These are phyloP conservation scores for Phytophthora chlamydospora DNA, from an alignment of 352 stramenopile genomes.

Conservation along the genomic window DNA sequence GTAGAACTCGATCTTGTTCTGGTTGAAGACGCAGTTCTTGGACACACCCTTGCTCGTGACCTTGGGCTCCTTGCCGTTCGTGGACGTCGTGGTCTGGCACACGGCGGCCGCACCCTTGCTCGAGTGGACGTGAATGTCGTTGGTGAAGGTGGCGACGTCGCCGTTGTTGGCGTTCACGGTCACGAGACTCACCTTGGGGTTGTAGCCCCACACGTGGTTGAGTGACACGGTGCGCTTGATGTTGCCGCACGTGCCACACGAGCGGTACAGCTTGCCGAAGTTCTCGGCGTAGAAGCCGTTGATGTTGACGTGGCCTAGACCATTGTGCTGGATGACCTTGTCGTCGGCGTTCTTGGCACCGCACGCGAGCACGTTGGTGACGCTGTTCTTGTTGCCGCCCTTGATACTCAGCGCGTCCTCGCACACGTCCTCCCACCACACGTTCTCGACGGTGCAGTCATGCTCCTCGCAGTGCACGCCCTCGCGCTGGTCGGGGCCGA, in stretches of 20 bases:
- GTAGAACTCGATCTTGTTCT: conserved; percentile 41
- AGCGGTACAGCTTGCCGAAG: conserved; percentile 13
- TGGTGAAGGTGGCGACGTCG: conserved; percentile 39
- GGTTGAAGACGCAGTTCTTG: conserved; percentile 43
- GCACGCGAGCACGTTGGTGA: conserved; percentile 37
- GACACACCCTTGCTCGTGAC: conserved; percentile 30
- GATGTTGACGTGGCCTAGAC: conserved; percentile 35
- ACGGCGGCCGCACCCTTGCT: conserved; percentile 31
- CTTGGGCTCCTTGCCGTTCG: conserved; percentile 33
- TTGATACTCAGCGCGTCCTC: conserved; percentile 49
- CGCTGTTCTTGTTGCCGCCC: conserved; percentile 40
- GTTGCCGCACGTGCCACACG: conserved; percentile 36
- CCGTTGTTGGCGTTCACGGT: conserved; percentile 48
- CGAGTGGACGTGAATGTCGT: conserved; percentile 34
- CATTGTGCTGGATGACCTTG: conserved; percentile 37
- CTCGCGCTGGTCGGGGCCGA: conserved; percentile 36
- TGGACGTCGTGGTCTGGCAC: conserved; percentile 36
- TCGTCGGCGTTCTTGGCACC: conserved; percentile 20
- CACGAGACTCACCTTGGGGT: conserved; percentile 43
- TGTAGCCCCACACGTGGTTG: conserved; percentile 39
- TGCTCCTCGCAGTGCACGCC: conserved; percentile 34
- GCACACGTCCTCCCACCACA: conserved; percentile 41
- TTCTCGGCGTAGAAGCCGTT: conserved; percentile 47
- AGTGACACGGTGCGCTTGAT: conserved; percentile 42
- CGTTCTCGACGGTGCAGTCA: conserved; percentile 39